Percentiles rank a stretch among this genome's conserved stretches.
These are phyloP conservation scores for Aureobasidium zeae DNA, from an alignment of 2,329 filamentous ascomycete genomes.

Conservation along the genomic window DNA sequence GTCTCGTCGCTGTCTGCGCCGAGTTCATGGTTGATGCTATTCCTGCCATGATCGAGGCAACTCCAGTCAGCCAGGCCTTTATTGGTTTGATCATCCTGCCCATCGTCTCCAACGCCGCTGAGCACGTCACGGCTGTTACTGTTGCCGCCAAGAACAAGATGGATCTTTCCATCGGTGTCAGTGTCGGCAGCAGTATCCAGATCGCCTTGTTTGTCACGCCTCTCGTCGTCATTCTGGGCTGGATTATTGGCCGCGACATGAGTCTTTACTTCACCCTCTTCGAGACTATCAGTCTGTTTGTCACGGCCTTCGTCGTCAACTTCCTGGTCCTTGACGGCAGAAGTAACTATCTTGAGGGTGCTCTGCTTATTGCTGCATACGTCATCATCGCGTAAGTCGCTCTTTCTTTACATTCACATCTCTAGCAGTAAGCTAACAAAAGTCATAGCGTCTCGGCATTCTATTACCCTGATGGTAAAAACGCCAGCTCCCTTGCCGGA, in stretches of 20 bases:
- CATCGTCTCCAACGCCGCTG: conserved; percentile 75
- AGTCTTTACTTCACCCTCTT: conserved; percentile 53
- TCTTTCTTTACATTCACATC: background rate
- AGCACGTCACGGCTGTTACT: conserved; percentile 71
- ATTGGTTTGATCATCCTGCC: conserved; percentile 72
- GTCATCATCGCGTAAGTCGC: conserved; percentile 59
- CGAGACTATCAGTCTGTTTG: conserved; percentile 64
- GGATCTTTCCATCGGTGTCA: conserved; percentile 73
- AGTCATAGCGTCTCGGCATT: conserved; percentile 34
- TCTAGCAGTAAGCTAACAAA: background rate
- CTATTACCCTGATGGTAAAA: conserved; percentile 39
- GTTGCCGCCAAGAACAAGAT: conserved; percentile 79
- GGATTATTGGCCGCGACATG: conserved; percentile 67
- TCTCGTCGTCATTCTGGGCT: conserved; percentile 66
- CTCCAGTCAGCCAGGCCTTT: conserved; percentile 59
- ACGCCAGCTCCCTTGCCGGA: conserved; percentile 37
- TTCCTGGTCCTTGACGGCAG: conserved; percentile 77
- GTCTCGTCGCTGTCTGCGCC: conserved; percentile 51
- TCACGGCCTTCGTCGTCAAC: conserved; percentile 74
- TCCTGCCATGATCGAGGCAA: conserved; percentile 53
- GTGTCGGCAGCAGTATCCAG: conserved; percentile 71
- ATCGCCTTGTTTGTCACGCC: conserved; percentile 73
- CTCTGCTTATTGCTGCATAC: conserved; percentile 66
- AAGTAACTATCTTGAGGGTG: conserved; percentile 74
- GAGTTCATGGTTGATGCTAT: conserved; percentile 72